Base-by-base conservation (phyloP, 2,329 filamentous ascomycete species). In the Zalaria obscura region DNA sequence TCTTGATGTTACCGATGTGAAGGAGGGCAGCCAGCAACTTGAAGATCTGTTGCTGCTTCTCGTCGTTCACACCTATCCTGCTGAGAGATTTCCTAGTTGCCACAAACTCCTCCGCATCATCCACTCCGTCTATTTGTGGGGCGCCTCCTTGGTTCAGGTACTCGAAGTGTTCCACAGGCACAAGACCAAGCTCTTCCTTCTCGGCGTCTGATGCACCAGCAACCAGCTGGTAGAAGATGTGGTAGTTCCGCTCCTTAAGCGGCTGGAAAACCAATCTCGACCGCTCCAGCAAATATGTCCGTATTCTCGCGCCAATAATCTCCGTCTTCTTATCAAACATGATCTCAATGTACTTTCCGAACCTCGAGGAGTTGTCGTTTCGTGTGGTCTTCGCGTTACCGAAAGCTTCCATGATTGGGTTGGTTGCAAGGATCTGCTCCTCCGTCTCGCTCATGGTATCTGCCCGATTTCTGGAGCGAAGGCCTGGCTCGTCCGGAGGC, bases 331-430 rank as follows among this genome's bases (percentile, higher is more conserved):
- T 77, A 66, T 96, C 88, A 63, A 98, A 98, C 86, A 96, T 89
- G 60, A 98, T 98, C 68, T 98, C 91, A 54, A 98, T 96, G 63
- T 98, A 98, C 72, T 98, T 98, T 62, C 91, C 91, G 64, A 98
- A 98, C 56, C 91, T 78, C 35, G 91, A 98, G 36, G 91, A 98
- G 67, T 98, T 98, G 67, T 98, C 91, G 67, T 98, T 98, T 61
- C 91, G 76, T 7, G 91, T 98, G n/a, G 91, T 98, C 69, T 98
- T 98, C 41, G 91, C 91, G 68, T 98, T 98, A 61, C 91, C 91
- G 58, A 98, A 98, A 29, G 91, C 89, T 75, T 98, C 91, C 91
- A 98, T 98, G 60, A 98, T 94, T 33, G 91, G 91, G 61, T 98
- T 98, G 41, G 91, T 98, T 27, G 91, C 91, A 51, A 98, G 69